Percentiles rank a stretch among this genome's conserved stretches.
phyloP scores from a whole-genome alignment of 2,329 filamentous ascomycete genomes.

The Aureobasidium sp. region DNA sequence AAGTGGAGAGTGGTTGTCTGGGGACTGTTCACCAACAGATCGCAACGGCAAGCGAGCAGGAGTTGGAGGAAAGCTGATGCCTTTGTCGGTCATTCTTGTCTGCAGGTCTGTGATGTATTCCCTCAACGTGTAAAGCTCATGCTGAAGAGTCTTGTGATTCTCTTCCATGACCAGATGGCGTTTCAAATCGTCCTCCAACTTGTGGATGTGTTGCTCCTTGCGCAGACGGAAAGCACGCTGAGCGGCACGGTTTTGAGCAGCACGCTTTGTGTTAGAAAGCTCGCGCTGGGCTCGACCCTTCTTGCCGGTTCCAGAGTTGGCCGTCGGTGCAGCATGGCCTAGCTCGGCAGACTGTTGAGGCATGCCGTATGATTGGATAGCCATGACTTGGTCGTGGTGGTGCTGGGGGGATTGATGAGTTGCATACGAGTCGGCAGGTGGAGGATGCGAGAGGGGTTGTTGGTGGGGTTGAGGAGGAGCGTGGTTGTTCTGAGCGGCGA shows the following conservation, averaged over 20 bases:
- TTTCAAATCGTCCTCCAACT: conserved; percentile 87
- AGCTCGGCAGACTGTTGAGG: neutral
- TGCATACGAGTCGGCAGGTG: conserved; percentile 32
- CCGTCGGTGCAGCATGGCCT: neutral
- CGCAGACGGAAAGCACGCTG: conserved; percentile 97
- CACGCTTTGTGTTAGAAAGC: conserved; percentile 89
- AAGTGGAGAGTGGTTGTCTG: neutral
- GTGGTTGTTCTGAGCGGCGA: conserved; percentile 46
- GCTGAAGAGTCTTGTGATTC: conserved; percentile 70
- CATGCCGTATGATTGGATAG: conserved; percentile 11
- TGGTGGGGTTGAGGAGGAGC: conserved; percentile 23
- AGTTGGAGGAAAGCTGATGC: conserved; percentile 76
- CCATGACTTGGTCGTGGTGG: conserved; percentile 26
- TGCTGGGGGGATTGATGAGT: conserved; percentile 32
- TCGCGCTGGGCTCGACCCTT: conserved; percentile 75
- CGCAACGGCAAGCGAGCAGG: conserved; percentile 44
- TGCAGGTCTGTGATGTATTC: conserved; percentile 92
- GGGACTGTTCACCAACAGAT: neutral
- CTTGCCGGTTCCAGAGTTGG: conserved; percentile 40
- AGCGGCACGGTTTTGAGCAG: conserved; percentile 91
- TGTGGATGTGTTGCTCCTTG: conserved; percentile 97
- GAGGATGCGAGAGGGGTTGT: conserved; percentile 33
- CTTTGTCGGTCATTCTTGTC: conserved; percentile 72
- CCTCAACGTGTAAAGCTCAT: conserved; percentile 82
- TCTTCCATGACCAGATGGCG: conserved; percentile 70